Base-by-base conservation (phyloP, 2,329 filamentous ascomycete species). In the Colletotrichum abscissum region DNA sequence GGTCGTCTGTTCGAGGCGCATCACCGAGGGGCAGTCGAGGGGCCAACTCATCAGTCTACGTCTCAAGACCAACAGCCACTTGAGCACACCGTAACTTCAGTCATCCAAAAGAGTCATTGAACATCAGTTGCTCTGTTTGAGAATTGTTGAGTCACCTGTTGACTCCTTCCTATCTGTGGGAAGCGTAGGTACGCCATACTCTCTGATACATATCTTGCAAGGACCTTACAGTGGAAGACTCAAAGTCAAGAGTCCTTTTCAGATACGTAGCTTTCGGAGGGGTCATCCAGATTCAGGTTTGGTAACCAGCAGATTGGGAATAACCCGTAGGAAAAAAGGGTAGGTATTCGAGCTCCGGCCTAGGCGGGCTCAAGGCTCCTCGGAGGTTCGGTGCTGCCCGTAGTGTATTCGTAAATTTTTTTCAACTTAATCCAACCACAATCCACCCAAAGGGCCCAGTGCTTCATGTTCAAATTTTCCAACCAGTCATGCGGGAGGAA, bases 331-430 rank as follows among this genome's bases (percentile, higher is more conserved):
- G n/a, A 22, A 49, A 11, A 49, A 49, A 49, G n/a, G 6, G 26
- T 26, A 26, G 42, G 19, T 8, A 22, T 9, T 49, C n/a, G 28
- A 63, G 69, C 42, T 64, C 49, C 22, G n/a, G 42, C 42, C 46
- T 19, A 19, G n/a, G 66, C 33, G 54, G 66, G 66, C n/a, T 42
- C 46, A 33, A 28, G 38, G 7, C 35, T 38, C 16, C 42, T 54
- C 69, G 46, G 69, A 72, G 64, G 26, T 35, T 73, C 70, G 70
- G 59, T 63, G 66, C 33, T 73, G 67, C 14, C 49, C 64, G 64
- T 55, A 58, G 42, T 49, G 8, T 49, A 22, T 49, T 49, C 42
- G 42, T 49, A 9, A 49, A 12, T 9, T 22, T 49, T 38, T 38
- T 59, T 33, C 38, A 54, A 59, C 14, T 57, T 19, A 49, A 46